phyloP scores from a whole-genome alignment of 2,329 filamentous ascomycete genomes.

The Aspergillus luchuensis region DNA sequence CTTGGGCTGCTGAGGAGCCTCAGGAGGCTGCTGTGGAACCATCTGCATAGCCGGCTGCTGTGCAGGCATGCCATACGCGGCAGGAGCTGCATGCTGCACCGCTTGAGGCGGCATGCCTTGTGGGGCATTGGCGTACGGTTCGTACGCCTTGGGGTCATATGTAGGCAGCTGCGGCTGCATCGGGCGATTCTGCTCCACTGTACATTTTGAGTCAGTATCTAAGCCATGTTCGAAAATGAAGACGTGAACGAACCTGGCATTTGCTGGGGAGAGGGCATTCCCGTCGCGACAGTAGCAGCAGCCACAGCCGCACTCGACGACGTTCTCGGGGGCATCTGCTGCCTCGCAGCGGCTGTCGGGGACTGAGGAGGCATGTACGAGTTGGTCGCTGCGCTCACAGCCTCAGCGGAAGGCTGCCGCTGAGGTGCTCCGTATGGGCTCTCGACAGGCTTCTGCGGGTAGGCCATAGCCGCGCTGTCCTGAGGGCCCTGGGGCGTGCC shows the following conservation, averaged over 20 bases:
- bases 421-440: slow-evolving; percentile 39
- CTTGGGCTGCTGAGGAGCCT: slow-evolving; percentile 36
- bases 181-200: slow-evolving; percentile 46
- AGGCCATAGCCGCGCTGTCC: slow-evolving; percentile 41
- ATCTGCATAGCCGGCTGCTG: slow-evolving; percentile 26
- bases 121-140: slow-evolving; percentile 50
- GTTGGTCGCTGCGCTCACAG: slow-evolving; percentile 46
- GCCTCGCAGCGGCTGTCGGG: slow-evolving; percentile 44
- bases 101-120: slow-evolving; percentile 41
- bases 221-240: background rate
- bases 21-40: slow-evolving; percentile 28
- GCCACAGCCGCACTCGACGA: slow-evolving; percentile 51
- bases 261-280: slow-evolving; percentile 49
- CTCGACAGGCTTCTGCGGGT: slow-evolving; percentile 40
- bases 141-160: slow-evolving; percentile 51
- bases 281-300: slow-evolving; percentile 52
- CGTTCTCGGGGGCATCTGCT: slow-evolving; percentile 50
- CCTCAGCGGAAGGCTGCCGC: slow-evolving; percentile 43
- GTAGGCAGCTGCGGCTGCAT: slow-evolving; percentile 30
- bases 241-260: slow-evolving; percentile 38
- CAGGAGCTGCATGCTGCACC: slow-evolving; percentile 26
- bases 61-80: slow-evolving; percentile 33
- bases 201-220: background rate
- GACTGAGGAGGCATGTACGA: slow-evolving; percentile 51
- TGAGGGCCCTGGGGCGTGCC: slow-evolving; percentile 47